Conservation (phyloP, 306 rosid species). For the Acacia melanoxylon region DNA sequence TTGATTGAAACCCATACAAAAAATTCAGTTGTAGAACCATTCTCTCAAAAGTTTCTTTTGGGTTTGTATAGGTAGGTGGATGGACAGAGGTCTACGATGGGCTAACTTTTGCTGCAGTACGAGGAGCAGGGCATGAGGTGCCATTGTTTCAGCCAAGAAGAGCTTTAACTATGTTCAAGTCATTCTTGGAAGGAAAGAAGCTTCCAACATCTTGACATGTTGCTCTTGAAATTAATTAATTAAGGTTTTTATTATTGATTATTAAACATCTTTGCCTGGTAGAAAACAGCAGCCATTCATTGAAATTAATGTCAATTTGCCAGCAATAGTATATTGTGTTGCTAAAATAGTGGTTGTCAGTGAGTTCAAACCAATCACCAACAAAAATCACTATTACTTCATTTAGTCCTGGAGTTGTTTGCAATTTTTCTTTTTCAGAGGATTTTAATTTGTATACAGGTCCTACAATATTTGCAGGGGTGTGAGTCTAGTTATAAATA, state of each 20-base stretch:
- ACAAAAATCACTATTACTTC: background rate
- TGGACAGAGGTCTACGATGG: slow-evolving; percentile 72
- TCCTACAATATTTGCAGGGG: background rate
- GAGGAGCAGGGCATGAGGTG: slow-evolving; percentile 78
- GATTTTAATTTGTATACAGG: background rate
- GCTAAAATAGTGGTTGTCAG: background rate
- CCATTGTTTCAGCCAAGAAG: slow-evolving; percentile 58
- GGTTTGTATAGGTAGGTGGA: slow-evolving; percentile 56
- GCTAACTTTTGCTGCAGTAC: slow-evolving; percentile 61
- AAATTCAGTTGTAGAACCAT: background rate
- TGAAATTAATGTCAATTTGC: background rate
- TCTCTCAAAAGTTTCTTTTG: background rate
- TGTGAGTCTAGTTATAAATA: no score
- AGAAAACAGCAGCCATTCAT: background rate
- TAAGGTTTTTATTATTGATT: background rate
- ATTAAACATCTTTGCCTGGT: background rate
- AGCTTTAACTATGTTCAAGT: slow-evolving; percentile 52
- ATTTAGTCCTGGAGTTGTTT: background rate
- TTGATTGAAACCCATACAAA: background rate
- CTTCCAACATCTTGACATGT: slow-evolving; percentile 49
- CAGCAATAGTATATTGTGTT: background rate
- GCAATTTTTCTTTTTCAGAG: no score
- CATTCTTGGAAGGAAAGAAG: slow-evolving; percentile 56
- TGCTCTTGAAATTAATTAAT: background rate
- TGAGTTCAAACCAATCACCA: background rate